Conservation (phyloP, 305 asterid genomes). For the Solanum aculeatissimum region DNA sequence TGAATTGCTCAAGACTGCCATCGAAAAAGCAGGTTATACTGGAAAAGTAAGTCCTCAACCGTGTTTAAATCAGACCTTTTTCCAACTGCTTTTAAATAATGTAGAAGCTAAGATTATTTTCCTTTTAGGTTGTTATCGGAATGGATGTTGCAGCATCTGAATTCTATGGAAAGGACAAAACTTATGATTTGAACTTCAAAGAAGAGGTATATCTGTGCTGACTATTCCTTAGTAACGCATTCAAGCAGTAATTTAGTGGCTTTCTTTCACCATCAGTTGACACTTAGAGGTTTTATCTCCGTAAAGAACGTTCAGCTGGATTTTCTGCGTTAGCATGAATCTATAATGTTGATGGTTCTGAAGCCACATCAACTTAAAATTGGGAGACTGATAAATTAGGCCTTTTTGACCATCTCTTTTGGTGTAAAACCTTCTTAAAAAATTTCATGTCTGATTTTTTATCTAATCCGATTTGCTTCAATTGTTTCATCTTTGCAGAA, state of each 20-base stretch:
- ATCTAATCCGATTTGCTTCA: neutral
- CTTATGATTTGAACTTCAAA: neutral
- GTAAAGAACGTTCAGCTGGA: neutral
- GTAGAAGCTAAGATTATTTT: neutral
- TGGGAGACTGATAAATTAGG: neutral
- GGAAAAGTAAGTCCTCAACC: neutral
- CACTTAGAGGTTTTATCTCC: neutral
- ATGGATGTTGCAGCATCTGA: neutral
- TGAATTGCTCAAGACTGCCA: slow-evolving; percentile 84
- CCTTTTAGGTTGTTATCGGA: slow-evolving; percentile 41
- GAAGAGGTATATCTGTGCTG: slow-evolving; percentile 1
- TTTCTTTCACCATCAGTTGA: neutral
- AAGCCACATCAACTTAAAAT: neutral
- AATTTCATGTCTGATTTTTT: neutral
- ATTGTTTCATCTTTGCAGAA: slow-evolving; percentile 28
- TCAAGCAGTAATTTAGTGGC: neutral
- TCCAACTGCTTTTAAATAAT: neutral
- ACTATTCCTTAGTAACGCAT: neutral
- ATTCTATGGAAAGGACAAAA: neutral
- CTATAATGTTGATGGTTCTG: neutral
- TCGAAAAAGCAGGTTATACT: slow-evolving; percentile 77
- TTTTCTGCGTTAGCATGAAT: neutral
- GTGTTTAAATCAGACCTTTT: neutral
- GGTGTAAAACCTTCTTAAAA: neutral
- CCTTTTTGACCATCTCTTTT: neutral